Percentiles rank a stretch among this genome's conserved stretches.
phyloP scores from a whole-genome alignment of 768 basidiomycete species.

The Inosperma sp. region DNA sequence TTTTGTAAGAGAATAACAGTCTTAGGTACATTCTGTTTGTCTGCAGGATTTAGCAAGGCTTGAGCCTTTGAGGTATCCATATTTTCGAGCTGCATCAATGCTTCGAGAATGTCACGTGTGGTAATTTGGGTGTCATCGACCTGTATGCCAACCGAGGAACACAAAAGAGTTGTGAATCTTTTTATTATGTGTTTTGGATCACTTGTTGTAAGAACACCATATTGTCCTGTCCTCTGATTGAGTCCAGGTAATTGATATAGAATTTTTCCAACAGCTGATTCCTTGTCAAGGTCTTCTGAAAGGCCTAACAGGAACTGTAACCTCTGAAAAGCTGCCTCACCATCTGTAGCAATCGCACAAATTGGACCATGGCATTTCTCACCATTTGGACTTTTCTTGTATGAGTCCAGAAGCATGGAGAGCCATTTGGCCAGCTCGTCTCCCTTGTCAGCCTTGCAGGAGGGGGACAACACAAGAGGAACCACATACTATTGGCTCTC shows the following conservation, averaged over 20 bases:
- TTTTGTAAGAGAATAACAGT: slow-evolving; percentile 19
- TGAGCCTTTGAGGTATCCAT: slow-evolving; percentile 5
- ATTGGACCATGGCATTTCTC: slow-evolving; percentile 21
- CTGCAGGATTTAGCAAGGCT: slow-evolving; percentile 25
- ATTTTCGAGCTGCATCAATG: slow-evolving; percentile 15
- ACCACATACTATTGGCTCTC: slow-evolving; percentile 20
- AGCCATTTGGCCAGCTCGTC: slow-evolving; percentile 16
- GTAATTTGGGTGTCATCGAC: slow-evolving; percentile 12
- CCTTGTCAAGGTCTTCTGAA: slow-evolving; percentile 7
- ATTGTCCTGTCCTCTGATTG: slow-evolving; percentile 17
- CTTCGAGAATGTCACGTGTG: slow-evolving; percentile 10
- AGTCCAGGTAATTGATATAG: slow-evolving; percentile 17
- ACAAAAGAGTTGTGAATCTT: slow-evolving; percentile 23
- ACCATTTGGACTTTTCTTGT: slow-evolving; percentile 16
- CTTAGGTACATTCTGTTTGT: slow-evolving; percentile 30
- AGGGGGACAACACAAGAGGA: slow-evolving; percentile 20
- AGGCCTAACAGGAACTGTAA: slow-evolving; percentile 20
- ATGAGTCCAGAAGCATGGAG: slow-evolving; percentile 13
- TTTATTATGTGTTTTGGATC: slow-evolving; percentile 31
- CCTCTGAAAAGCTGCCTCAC: slow-evolving; percentile 24
- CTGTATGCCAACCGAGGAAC: slow-evolving; percentile 16
- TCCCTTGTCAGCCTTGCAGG: slow-evolving; percentile 23
- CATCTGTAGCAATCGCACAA: slow-evolving; percentile 25
- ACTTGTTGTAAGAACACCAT: slow-evolving; percentile 19
- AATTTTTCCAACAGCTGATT: slow-evolving; percentile 13